Base-by-base conservation (phyloP, 1,284 basidiomycete genomes). In the Anthracocystis walkeri region DNA sequence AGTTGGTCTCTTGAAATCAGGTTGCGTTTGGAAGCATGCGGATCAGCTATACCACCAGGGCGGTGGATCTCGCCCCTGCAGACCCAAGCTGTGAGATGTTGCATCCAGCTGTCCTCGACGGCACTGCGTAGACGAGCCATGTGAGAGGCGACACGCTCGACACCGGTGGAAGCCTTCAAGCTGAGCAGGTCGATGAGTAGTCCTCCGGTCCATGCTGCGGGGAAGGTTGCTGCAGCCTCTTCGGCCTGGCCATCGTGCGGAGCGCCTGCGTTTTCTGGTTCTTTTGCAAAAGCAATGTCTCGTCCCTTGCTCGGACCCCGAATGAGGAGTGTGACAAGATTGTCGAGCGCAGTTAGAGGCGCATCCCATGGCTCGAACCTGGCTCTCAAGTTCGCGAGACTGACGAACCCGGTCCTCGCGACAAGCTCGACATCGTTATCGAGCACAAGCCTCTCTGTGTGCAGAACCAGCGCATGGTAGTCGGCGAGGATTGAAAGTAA, bases 51-150 rank as follows among this genome's bases (percentile, higher is more conserved):
- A 1, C 65, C 65, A n/a, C 68, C 68, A 0, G 68, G 58, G 4
- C 64, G 62, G 41, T 69, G 60, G 44, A 75, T 75, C 50, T 75
- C 67, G 7, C 78, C 78, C 16, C 65, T 41, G 52, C 75, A 77
- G 14, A 80, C 58, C 78, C 78, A 80, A 4, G 65, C 72, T 18
- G 61, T 45, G 29, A 80, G 71, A 27, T 68, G 62, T 23, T 56
- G 56, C 65, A 69, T 75, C 73, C 76, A 80, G 61, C 73, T 80
- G 21, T 76, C 52, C 41, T 80, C 71, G 2, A 78, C 78, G 0
- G 73, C 69, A 14, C 41, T 65, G 27, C 66, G 65, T 16, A 80
- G 48, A 16, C 62, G 60, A 12, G 58, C 33, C 76, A 80, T 76
- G 45, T 66, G 59, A 2, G 44, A 42, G 2, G 69, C 60, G 31